A percentile compares a stretch with the other conserved stretches of the same genome.
phyloP scores from a whole-genome alignment of 2,329 filamentous ascomycete species.

The Bertia moriformis region DNA sequence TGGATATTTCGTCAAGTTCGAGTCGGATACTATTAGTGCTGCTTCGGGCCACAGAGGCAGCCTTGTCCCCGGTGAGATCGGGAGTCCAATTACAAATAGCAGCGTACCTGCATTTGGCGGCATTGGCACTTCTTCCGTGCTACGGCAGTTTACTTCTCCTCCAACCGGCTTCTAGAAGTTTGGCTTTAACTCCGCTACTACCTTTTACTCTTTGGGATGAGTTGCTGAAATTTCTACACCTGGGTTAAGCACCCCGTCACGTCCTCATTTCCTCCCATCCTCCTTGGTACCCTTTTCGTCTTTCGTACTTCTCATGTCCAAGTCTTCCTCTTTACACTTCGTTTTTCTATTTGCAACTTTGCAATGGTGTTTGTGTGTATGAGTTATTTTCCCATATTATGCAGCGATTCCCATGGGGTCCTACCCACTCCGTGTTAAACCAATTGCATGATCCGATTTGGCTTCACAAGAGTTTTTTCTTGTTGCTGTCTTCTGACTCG shows the following conservation, averaged over 20 bases:
- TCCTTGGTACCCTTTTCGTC: not conserved
- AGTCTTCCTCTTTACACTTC: not conserved
- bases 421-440: constrained; percentile 3
- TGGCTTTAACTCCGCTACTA: not conserved
- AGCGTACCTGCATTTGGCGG: not conserved
- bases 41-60: constrained; percentile 24
- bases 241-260: not conserved
- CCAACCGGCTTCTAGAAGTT: not conserved
- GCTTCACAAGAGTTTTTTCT: not conserved
- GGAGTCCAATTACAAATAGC: constrained; percentile 23
- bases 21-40: constrained; percentile 32
- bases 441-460: constrained; percentile 12
- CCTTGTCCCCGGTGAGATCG: constrained; percentile 53
- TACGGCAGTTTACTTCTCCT: not conserved
- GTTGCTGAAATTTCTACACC: too few species aligned
- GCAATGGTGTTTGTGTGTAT: constrained; percentile 6
- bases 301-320: too few species aligned
- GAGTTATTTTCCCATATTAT: constrained; percentile 12
- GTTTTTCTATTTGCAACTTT: too few species aligned
- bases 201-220: too few species aligned
- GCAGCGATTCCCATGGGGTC: constrained; percentile 17
- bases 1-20: constrained; percentile 34
- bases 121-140: not conserved
- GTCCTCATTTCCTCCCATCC: not conserved
- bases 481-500: too few species aligned